Conservation (phyloP, 2,329 filamentous ascomycete genomes). For the Diplocarpon mali region DNA sequence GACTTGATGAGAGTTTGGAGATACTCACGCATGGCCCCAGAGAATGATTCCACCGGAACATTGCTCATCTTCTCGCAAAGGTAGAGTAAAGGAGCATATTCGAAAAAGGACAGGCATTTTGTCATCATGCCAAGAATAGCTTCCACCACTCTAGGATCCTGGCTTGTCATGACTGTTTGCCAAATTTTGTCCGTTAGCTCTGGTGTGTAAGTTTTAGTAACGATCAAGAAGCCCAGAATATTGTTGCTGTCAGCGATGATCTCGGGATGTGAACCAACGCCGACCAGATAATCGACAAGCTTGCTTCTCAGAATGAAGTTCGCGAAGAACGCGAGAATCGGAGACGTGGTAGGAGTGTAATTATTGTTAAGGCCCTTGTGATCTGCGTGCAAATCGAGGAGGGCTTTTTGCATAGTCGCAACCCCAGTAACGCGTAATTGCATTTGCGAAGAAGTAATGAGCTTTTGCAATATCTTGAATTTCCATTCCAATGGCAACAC, state of each 20-base stretch:
- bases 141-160: conserved; percentile 74
- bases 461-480: conserved; percentile 55
- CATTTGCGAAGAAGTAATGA: conserved; percentile 81
- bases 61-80: conserved; percentile 59
- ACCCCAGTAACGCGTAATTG: conserved; percentile 75
- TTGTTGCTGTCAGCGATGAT: conserved; percentile 73
- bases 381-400: conserved; percentile 55
- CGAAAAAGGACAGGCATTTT: conserved; percentile 38
- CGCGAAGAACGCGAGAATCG: conserved; percentile 56
- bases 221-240: conserved; percentile 76
- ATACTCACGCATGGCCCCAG: conserved; percentile 48
- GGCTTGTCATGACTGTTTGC: conserved; percentile 69
- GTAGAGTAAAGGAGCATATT: conserved; percentile 44
- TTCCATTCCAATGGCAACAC: conserved; percentile 55
- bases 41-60: conserved; percentile 53
- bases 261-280: conserved; percentile 84
- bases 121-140: conserved; percentile 60
- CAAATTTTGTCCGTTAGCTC: conserved; percentile 72
- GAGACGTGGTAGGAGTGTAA: conserved; percentile 29
- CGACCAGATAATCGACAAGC: conserved; percentile 77
- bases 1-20: conserved; percentile 45
- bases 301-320: conserved; percentile 57
- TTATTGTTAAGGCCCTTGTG: conserved; percentile 29
- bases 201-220: conserved; percentile 62
- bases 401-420: conserved; percentile 57